These are phyloP conservation scores for Colletotrichum sp. DNA, from an alignment of 2,329 filamentous ascomycete species.

Conservation along the genomic window DNA sequence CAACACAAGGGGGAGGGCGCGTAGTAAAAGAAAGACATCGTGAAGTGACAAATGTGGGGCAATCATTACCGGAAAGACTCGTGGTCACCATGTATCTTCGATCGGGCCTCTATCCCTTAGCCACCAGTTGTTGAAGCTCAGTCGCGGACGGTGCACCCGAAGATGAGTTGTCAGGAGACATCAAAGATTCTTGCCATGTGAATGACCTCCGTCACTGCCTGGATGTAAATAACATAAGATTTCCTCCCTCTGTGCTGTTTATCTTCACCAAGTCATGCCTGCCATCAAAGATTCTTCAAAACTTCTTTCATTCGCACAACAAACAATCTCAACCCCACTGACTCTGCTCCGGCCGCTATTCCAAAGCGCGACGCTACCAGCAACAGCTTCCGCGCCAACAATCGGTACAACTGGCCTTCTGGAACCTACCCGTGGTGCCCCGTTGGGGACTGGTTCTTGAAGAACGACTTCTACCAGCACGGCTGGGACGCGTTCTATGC, in stretches of 20 bases:
- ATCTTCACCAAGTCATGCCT: background rate
- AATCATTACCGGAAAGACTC: accelerated
- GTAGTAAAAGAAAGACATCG: background rate
- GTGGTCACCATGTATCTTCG: background rate
- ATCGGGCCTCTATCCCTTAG: background rate
- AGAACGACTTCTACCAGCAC: background rate
- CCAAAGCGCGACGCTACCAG: background rate
- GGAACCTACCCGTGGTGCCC: background rate
- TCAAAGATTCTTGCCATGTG: background rate
- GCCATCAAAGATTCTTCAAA: too few relatives aligned
- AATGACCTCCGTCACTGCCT: background rate
- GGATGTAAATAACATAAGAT: background rate
- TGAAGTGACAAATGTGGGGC: background rate
- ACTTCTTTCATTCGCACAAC: too few relatives aligned
- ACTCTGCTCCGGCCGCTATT: background rate
- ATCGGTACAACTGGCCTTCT: background rate
- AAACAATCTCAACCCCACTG: too few relatives aligned
- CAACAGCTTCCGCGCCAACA: background rate
- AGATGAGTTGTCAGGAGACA: background rate
- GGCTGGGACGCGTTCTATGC: background rate
- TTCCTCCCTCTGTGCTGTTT: background rate
- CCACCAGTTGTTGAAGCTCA: background rate
- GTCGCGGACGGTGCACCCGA: accelerated
- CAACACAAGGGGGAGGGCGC: accelerated
- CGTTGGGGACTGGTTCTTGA: background rate